Base-by-base conservation (phyloP, 352 stramenopile genomes). In the Aphanomyces invadans region DNA sequence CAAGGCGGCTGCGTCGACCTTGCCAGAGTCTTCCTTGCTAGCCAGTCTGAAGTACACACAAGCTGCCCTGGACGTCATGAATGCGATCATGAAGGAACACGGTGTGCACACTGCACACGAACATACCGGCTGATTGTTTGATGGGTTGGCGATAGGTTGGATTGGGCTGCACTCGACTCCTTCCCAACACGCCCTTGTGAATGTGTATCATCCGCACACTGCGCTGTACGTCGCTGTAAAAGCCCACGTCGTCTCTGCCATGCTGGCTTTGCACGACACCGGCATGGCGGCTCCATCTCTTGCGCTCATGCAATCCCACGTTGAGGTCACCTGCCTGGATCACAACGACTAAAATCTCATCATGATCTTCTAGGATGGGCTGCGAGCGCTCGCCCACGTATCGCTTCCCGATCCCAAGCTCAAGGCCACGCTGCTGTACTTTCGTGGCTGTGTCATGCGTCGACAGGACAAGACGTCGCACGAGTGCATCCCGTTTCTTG, bases 311-410 rank as follows among this genome's bases (percentile, higher is more conserved):
- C 33, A 57, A 46, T 7, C 46, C 3, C 4, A 9, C 28, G 54
- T 57, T 56, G 25, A 45, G 45, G 60, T 67, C n/a, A 67, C 15
- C 3, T 59, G 12, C 28, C 33, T 63, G n/a, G n/a, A n/a, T n/a
- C n/a, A n/a, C n/a, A n/a, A n/a, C n/a, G n/a, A n/a, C n/a, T n/a
- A 38, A 32, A 23, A 62, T 29, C 2, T 2, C 9, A 17, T 39
- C 3, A 44, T n/a, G 17, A 46, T 62, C 11, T 2, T n/a, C 15
- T 53, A 65, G 59, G 59, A 65, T 21, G 59, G 11, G 11, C 33
- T 65, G 15, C 17, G 7, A 1, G 33, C 42, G 7, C 29, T 65
- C 29, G 29, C 0, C n/a, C 59, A 67, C 42, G 32, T 67, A 38
- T 57, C 38, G 9, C 17, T 42, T 23, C 60, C 60, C 10, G n/a